Evolutionary conservation across 768 basidiomycete genomes (phyloP).

Genomic region (Mycena metata): DNA sequence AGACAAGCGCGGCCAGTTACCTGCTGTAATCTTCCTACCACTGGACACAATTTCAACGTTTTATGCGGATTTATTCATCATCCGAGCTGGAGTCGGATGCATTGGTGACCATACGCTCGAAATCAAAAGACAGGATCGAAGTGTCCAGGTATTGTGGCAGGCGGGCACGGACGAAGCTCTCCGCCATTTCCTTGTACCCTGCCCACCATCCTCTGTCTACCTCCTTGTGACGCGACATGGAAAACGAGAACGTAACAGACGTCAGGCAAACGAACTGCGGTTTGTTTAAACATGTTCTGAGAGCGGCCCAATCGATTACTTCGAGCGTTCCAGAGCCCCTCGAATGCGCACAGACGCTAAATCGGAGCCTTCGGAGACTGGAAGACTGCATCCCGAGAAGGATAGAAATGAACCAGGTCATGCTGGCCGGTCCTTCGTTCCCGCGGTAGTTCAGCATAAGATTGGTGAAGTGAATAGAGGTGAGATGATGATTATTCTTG

Average conservation of each 20-base stretch:
- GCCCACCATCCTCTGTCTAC: constrained; percentile 5
- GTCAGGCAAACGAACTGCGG: constrained; percentile 26
- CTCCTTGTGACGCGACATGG: constrained; percentile 15
- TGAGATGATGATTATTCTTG: constrained; percentile 23
- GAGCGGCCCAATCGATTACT: constrained; percentile 16
- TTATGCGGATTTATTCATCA: not conserved
- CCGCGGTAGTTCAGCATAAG: constrained; percentile 16
- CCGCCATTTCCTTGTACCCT: constrained; percentile 17
- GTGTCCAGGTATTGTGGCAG: constrained; percentile 25
- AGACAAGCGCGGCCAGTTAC: too few relatives aligned
- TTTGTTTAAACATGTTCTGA: constrained; percentile 17
- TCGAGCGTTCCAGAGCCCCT: constrained; percentile 4
- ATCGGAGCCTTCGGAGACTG: constrained; percentile 9
- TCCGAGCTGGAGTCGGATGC: not conserved
- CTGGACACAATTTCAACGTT: not conserved
- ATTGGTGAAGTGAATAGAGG: constrained; percentile 22
- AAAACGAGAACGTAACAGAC: constrained; percentile 16
- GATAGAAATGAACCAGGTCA: constrained; percentile 24
- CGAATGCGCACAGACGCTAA: constrained; percentile 19
- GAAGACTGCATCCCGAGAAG: constrained; percentile 8
- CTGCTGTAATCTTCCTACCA: too few relatives aligned
- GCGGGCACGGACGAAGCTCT: constrained; percentile 13
- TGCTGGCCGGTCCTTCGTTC: constrained; percentile 10
- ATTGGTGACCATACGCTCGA: not conserved
- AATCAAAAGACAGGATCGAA: constrained; percentile 15